Base-by-base conservation (phyloP, 495 filamentous ascomycete species). In the Aspergillus indologenus region DNA sequence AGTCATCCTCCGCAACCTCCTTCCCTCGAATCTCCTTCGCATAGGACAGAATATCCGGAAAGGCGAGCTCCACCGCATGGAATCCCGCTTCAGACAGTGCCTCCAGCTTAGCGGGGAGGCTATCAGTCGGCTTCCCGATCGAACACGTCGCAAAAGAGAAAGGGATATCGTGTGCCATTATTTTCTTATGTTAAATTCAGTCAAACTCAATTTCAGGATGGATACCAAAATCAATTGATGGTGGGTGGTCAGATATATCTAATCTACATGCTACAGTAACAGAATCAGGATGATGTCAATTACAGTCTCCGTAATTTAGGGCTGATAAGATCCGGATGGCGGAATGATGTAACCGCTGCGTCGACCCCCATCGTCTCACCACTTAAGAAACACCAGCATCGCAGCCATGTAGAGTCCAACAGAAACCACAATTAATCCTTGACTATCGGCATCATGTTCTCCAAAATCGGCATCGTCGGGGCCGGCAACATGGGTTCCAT, bases 41-140 rank as follows among this genome's bases (percentile, higher is more conserved):
- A 62, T 88, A 89, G 31, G 78, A 71, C 14, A 89, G 63, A n/a
- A 93, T 81, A 60, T 92, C 88, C 0, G 88, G 87, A 67, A 92
- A 88, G 19, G 84, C 85, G 3, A 93, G 81, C 65, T 93, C 90
- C 53, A 92, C 87, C 17, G 78, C 86, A 18, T 76, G 68, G 71
- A 90, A 92, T 15, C 87, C 86, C 1, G 89, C 87, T 17, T 71
- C 66, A 34, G 80, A 74, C 55, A 92, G 86, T 26, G 88, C 86
- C 53, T 84, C 72, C 23, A 92, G 82, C 64, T 87, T 90, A 45
- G 80, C 65, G 3, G 79, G 82, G 20, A 92, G 79, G 2, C 82
- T 81, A 65, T 86, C 80, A 17, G 73, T 64, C 2, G 75, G 70
- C 49, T 62, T 64, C 51, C 82, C 85, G 34, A 90, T 83, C 21